Evolutionary conservation across 352 stramenopile species (phyloP), one percentile per base, ranked within the genome.

Genomic region (Pythium coloratum): DNA sequence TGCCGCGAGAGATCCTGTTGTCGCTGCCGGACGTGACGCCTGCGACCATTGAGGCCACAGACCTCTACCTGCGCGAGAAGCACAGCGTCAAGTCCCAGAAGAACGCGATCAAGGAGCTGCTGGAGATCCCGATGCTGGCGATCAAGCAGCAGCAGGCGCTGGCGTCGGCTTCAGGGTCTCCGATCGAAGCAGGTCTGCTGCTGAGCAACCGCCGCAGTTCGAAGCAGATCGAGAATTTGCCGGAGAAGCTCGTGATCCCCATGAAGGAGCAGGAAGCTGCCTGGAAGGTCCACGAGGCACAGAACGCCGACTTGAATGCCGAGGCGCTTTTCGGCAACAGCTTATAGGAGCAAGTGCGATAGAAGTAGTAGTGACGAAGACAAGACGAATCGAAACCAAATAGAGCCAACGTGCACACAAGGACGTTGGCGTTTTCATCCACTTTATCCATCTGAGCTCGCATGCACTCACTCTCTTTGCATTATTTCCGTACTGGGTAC

Each of bases 21-120:
- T 87, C 81, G 20, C 70, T 94, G 51, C 82, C 80, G 0, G 78
- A 86, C 9, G 72, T 90, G 14, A 78, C 73, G 0, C 46, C 66
- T 14, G 40, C 58, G 3, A 74, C 82, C 6, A 62, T 94, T 9
- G 82, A 81, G 18, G 68, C 71, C 5, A 72, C 88, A 0, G 85
- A 94, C 16, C 69, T 59, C 26, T 66, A 85, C 20, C 54, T 94
- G 54, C 81, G 85, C 30, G 75, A 86, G 61, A 91, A 91, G 46
- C 82, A 89, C 66, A 94, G 85, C 46, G 76, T 87, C 47, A 94
- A 94, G 64, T 89, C 80, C 24, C 85, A 94, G 62, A 94, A 94
- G 73, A 94, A 91, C 59, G 79, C 80, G 9, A 78, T 94, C 66
- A 94, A 92, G 62, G 85, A 94, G 69, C 71, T 94, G 9, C 56